A percentile compares a stretch with the other conserved stretches of the same genome.
Conservation (phyloP, 345 rosid species). For the Eucalyptus grandis region DNA sequence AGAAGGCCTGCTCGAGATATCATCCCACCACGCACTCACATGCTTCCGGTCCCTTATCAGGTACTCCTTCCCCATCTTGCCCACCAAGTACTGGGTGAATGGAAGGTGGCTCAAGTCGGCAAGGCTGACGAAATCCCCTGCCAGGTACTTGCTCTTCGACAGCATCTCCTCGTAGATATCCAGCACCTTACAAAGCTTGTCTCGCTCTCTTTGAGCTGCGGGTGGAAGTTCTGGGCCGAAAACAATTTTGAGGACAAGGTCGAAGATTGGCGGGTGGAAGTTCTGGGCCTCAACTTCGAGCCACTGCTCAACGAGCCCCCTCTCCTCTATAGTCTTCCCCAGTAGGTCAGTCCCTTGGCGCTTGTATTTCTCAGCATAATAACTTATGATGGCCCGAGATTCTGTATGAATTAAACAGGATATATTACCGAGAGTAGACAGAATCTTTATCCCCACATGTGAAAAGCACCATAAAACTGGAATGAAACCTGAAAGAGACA, state of each 20-base stretch:
- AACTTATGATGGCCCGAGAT: conserved; percentile 63
- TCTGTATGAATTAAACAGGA: conserved; percentile 8
- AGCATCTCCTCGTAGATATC: conserved; percentile 60
- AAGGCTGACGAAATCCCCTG: conserved; percentile 55
- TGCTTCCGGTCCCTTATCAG: conserved; percentile 51
- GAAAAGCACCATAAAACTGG: not conserved
- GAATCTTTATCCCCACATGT: no score
- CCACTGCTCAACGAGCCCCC: conserved; percentile 65
- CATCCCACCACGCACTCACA: conserved; percentile 58
- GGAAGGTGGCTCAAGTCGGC: conserved; percentile 71
- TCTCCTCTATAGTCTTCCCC: conserved; percentile 25
- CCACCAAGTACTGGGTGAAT: conserved; percentile 43
- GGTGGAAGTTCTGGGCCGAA: conserved; percentile 8
- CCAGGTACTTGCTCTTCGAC: conserved; percentile 47
- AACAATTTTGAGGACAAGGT: conserved; percentile 22
- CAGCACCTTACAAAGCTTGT: conserved; percentile 36
- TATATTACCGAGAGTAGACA: not conserved
- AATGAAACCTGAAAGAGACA: not conserved
- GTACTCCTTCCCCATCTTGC: conserved; percentile 28
- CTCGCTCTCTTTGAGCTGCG: conserved; percentile 40
- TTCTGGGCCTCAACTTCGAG: conserved; percentile 47
- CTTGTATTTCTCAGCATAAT: conserved; percentile 53
- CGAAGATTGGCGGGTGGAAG: conserved; percentile 34
- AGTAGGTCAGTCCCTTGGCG: conserved; percentile 29
- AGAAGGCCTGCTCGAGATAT: conserved; percentile 51